Evolutionary conservation across 1,284 basidiomycete species (phyloP), one percentile per base, ranked within the genome.

Genomic region (Tremellales sp.): DNA sequence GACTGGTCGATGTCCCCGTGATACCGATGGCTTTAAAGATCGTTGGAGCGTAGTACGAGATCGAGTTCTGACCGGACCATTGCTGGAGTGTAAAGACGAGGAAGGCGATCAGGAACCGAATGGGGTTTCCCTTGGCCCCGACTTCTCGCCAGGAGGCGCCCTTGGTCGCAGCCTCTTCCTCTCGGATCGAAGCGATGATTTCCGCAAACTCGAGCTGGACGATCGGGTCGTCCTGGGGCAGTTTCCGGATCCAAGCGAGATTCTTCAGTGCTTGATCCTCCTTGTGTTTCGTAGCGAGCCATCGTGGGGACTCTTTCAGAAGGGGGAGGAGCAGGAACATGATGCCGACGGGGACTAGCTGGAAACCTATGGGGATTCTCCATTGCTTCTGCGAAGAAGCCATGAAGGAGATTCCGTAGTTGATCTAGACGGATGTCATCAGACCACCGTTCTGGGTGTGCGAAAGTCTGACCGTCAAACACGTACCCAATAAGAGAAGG

Each of bases 31-130:
- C 73, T 19, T 74, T 72, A 65, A 72, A 73, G 43, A 72, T 79
- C 47, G 70, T 70, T 1, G 86, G 86, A 3, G 85, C 84, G 61
- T 87, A 88, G 70, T 88, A 87, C 44, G 78, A 80, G 56, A 86
- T 81, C 0, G 75, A 76, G 61, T 79, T 80, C 61, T 78, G 78
- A 10, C 76, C 84, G 29, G 75, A 76, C 79, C 80, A 85, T 65
- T 85, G 83, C 68, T 85, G 83, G 12, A 84, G 73, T 44, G 76
- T 65, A 61, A 78, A 77, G 45, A 80, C 72, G 32, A 80, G 53
- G 34, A 70, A 63, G 3, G 78, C 84, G 53, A 86, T 84, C 38
- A 81, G 72, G 71, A 86, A 84, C 41, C 84, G 79, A 45, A 82
- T 71, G 29, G 79, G 78, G 70, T 87, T 87, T 36, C 85, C 85